Base-by-base conservation (phyloP, 2,329 filamentous ascomycete genomes). In the Meredithiella fracta region DNA sequence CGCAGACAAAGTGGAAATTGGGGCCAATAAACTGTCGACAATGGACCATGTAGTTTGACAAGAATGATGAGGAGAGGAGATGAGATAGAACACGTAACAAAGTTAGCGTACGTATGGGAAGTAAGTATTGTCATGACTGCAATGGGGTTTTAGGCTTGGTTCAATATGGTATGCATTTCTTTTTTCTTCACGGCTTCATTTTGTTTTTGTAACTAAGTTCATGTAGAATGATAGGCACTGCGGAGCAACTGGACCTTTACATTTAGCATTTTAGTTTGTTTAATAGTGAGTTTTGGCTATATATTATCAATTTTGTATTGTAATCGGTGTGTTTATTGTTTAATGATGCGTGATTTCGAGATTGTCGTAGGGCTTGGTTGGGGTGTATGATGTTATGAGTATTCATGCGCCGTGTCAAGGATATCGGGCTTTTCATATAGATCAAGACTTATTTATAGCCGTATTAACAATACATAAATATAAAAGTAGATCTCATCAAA, bases 1-100 rank as follows among this genome's bases (percentile, higher is more conserved):
- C 72, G 81, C 66, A 66, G 80, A 66, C 70, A 76, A 62, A 72
- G 72, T 9, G 73, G 67, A 56, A 64, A 68, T 31, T 73, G 70
- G 68, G 61, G 64, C 52, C 64, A 67, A 51, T 70, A 47, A 65
- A 14, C 37, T 23, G n/a, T 3, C 8, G 40, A n/a, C 17, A n/a
- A 44, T 22, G 11, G 5, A 34, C 29, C 5, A 11, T 5, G 11
- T 34, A 5, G 11, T 34, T 11, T 26, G 22, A 29, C 15, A 5
- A 15, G 17, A 20, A n/a, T n/a, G 5, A 4, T 7, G 38, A 42
- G 38, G n/a, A n/a, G n/a, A n/a, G n/a, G n/a, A 42, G 15, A 20
- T 15, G 38, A 42, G 38, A 42, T 42, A 34, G 29, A 34, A 34
- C 11, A 34, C 11, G 29, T 42, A 49, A 23, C 8, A 11, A 49